Evolutionary conservation across 2,329 filamentous ascomycete genomes (phyloP).

Genomic region (Curvularia lunata): DNA sequence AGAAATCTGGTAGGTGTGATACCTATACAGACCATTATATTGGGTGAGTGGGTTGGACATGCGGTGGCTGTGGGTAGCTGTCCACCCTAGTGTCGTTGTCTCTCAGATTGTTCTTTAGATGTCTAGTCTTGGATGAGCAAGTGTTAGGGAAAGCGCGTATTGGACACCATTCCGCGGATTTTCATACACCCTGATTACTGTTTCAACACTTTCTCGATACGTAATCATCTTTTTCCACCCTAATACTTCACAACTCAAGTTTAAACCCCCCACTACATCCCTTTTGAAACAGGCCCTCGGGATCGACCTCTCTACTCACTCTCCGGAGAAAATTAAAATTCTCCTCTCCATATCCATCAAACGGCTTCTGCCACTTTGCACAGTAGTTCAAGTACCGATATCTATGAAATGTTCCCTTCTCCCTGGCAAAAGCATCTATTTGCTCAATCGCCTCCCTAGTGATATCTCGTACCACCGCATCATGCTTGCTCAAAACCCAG

Average conservation of each 20-base stretch:
- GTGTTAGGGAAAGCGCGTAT: neutral
- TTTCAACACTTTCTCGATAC: neutral
- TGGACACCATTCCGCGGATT: too few relatives aligned
- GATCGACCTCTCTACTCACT: slow-evolving; percentile 47
- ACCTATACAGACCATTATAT: too few relatives aligned
- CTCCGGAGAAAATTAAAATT: slow-evolving; percentile 34
- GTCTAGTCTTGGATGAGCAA: too few relatives aligned
- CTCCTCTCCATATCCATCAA: slow-evolving; percentile 40
- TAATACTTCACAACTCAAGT: slow-evolving; percentile 9
- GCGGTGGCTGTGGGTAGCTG: too few relatives aligned
- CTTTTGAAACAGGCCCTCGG: slow-evolving; percentile 45
- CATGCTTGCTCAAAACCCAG: slow-evolving; percentile 37
- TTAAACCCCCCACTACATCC: slow-evolving; percentile 47
- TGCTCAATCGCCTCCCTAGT: slow-evolving; percentile 38
- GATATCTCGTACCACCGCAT: slow-evolving; percentile 35
- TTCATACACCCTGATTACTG: too few relatives aligned
- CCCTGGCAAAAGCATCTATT: slow-evolving; percentile 41
- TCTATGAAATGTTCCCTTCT: slow-evolving; percentile 22
- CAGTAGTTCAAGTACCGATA: slow-evolving; percentile 48
- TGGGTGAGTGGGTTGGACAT: too few relatives aligned
- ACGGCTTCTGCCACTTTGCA: slow-evolving; percentile 47
- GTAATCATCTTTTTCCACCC: neutral
- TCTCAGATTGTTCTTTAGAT: neutral
- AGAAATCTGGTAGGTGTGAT: too few relatives aligned
- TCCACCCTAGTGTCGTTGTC: neutral